Conservation (phyloP, 768 basidiomycete species). For the Tremella mesenterica region DNA sequence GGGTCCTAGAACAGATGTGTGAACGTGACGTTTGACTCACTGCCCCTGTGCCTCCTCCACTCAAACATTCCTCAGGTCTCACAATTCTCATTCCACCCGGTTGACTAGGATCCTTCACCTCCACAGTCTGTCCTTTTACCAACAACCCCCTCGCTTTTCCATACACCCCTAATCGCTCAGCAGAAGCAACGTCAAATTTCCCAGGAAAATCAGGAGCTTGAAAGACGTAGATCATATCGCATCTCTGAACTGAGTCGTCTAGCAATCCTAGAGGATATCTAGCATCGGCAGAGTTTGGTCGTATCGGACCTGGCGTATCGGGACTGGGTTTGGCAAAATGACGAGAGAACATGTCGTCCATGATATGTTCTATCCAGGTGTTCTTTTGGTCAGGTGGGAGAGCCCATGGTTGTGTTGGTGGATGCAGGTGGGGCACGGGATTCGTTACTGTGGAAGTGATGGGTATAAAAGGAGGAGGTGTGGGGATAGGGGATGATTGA, state of each 20-base stretch:
- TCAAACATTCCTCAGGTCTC: constrained; percentile 37
- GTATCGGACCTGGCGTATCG: background rate
- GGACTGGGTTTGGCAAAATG: no score
- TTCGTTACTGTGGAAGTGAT: constrained; percentile 3
- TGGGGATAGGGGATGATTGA: no score
- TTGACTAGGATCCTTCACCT: constrained; percentile 36
- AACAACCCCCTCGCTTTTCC: constrained; percentile 57
- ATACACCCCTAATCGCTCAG: constrained; percentile 56
- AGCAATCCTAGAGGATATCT: constrained; percentile 18
- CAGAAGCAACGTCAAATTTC: constrained; percentile 65
- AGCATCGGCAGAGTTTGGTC: constrained; percentile 5
- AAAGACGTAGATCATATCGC: constrained; percentile 39
- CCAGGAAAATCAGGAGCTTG: constrained; percentile 50
- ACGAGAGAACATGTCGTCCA: constrained; percentile 40
- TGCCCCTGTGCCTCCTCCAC: constrained; percentile 28
- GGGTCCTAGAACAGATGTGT: background rate
- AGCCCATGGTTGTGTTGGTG: background rate
- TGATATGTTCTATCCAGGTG: constrained; percentile 13
- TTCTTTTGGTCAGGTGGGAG: background rate
- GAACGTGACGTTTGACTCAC: constrained; percentile 23
- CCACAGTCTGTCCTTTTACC: constrained; percentile 59
- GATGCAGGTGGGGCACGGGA: background rate
- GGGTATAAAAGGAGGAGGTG: no score
- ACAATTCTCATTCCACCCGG: constrained; percentile 32
- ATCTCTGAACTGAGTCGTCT: constrained; percentile 13